Evolutionary conservation across 331 rosid species (phyloP).

Genomic region (Acacia concinna): DNA sequence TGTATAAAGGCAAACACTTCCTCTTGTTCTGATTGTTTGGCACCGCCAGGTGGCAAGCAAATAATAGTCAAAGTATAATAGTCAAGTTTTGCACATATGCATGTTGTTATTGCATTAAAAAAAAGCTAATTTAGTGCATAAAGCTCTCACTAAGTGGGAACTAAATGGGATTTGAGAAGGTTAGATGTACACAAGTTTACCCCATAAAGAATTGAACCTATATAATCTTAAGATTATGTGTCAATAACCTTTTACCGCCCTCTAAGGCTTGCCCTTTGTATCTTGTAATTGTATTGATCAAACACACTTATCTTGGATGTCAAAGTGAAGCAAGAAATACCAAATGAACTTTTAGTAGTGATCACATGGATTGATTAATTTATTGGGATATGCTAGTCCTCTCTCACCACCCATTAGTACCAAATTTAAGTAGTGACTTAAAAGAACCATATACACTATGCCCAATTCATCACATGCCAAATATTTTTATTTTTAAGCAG

Average conservation of each 20-base stretch:
- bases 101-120: neutral
- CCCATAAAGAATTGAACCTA: too few species aligned
- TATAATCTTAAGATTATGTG: too few species aligned
- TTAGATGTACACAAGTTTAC: too few species aligned
- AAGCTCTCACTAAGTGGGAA: too few species aligned
- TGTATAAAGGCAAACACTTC: constrained; percentile 20
- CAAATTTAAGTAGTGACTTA: neutral
- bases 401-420: neutral
- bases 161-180: too few species aligned
- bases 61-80: neutral
- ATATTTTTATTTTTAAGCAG: neutral
- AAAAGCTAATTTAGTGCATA: too few species aligned
- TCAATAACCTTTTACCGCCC: too few species aligned
- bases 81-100: neutral
- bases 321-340: neutral
- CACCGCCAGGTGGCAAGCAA: neutral
- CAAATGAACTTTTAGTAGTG: constrained; percentile 12
- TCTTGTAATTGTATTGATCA: neutral
- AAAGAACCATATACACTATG: neutral
- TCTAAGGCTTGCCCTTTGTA: too few species aligned
- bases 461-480: neutral
- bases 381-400: neutral
- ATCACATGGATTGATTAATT: neutral
- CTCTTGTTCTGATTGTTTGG: neutral
- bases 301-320: neutral